Base-by-base conservation (phyloP, 305 asterid species). In the Salvia sclarea region DNA sequence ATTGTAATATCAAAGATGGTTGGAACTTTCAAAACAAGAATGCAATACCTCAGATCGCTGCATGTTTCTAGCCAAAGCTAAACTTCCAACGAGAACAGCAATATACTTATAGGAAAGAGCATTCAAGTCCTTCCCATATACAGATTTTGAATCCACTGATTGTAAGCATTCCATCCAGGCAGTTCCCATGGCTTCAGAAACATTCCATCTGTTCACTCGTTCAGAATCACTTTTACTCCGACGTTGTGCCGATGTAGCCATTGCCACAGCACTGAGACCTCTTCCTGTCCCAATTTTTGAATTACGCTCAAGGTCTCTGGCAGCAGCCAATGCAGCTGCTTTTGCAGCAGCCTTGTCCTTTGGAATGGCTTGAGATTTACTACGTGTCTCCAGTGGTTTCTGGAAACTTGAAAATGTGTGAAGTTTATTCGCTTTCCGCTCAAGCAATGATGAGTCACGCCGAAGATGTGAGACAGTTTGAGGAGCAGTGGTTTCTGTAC, bases 291-390 rank as follows among this genome's bases (percentile, higher is more conserved):
- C 99, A 78, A 95, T 91, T 80, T 95, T 95, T 62, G 99, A 95
- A 81, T 85, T 89, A 76, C 99, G 98, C 79, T 91, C 95, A 70
- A 91, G 97, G 84, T 95, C 99, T 76, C 99, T 90, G 14, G 99
- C 99, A 76, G 96, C 99, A 84, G 98, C 97, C 84, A 95, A 80
- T 54, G 99, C 99, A 61, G 99, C 99, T 58, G 98, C 98, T 88
- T 91, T 95, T 68, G 99, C 98, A 35, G 96, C 92, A 60, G 99
- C 97, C 84, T 89, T 95, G 81, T 95, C 99, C 86, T 85, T 95
- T 44, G 97, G 93, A 79, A 83, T 62, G 48, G 80, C 76, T 76
- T 90, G 78, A 72, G 93, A 84, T 84, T 79, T 89, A 75, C 69
- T 82, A 54, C 96, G 90, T 53, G 84, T 82, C 72, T 95, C 99